Percentiles rank a stretch among this genome's conserved stretches.
phyloP scores from a whole-genome alignment of 345 rosid genomes.

The Kandelia obovata region DNA sequence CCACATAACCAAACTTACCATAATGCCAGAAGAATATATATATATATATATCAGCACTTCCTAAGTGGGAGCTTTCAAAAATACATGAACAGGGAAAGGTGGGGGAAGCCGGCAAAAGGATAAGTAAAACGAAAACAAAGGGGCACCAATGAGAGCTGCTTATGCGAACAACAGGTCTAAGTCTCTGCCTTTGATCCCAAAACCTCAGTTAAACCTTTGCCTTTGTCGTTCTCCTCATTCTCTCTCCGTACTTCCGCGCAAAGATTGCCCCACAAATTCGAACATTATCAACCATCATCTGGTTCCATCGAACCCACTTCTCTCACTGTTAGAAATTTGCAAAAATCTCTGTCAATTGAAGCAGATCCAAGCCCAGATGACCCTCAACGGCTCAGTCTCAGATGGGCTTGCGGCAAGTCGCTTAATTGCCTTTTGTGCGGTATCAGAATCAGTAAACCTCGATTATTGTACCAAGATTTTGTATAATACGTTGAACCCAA shows the following conservation, averaged over 20 bases:
- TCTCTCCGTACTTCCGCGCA: constrained; percentile 44
- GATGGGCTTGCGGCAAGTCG: constrained; percentile 65
- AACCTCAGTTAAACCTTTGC: constrained; percentile 18
- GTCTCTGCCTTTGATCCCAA: constrained; percentile 22
- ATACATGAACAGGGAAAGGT: no score
- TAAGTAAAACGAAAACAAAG: background rate
- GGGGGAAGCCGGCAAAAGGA: no score
- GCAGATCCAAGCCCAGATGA: constrained; percentile 73
- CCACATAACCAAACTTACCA: no score
- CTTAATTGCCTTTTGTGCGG: constrained; percentile 57
- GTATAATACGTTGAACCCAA: constrained; percentile 34
- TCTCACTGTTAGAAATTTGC: constrained; percentile 55
- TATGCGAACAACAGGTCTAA: constrained; percentile 20
- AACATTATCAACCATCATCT: constrained; percentile 38
- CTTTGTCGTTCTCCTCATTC: constrained; percentile 22
- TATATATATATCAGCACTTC: no score
- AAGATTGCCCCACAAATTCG: constrained; percentile 35
- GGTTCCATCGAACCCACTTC: constrained; percentile 55
- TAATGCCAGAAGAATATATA: no score
- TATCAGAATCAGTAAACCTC: constrained; percentile 55
- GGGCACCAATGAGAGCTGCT: constrained; percentile 37
- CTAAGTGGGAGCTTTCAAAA: no score
- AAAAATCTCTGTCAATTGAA: constrained; percentile 51
- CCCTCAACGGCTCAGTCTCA: constrained; percentile 40
- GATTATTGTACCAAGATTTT: constrained; percentile 53